phyloP scores from a whole-genome alignment of 169 alveolate genomes.

The Plasmodium blacklocki region DNA sequence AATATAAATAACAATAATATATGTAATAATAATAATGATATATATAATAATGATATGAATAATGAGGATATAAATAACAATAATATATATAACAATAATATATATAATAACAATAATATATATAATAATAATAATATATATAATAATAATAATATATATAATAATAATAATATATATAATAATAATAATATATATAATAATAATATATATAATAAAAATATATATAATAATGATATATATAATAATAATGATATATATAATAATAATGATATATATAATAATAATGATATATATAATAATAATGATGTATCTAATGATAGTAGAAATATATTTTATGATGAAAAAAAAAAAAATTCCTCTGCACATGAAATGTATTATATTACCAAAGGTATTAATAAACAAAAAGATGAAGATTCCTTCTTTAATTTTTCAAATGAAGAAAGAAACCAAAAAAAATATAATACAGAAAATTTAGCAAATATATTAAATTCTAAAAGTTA shows the following conservation, averaged over 20 bases:
- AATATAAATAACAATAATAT: too few relatives aligned
- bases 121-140: background rate
- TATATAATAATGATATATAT: too few relatives aligned
- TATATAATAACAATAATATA: background rate
- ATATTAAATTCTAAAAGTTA: too few relatives aligned
- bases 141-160: background rate
- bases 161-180: too few relatives aligned
- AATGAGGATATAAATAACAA: too few relatives aligned
- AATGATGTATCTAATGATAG: background rate
- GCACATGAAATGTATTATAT: too few relatives aligned
- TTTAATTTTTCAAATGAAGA: too few relatives aligned
- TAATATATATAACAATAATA: background rate
- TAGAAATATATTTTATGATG: background rate
- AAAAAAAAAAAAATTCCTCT: background rate
- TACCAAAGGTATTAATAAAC: background rate
- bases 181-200: background rate
- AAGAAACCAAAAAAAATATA: too few relatives aligned
- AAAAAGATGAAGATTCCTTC: background rate
- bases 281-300: background rate
- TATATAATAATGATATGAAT: background rate
- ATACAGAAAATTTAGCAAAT: too few relatives aligned
- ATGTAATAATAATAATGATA: constrained; percentile 1
- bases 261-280: background rate
- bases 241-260: background rate
- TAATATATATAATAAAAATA: too few relatives aligned